Conservation (phyloP, 495 filamentous ascomycete species). For the Podospora pseudoanserina region DNA sequence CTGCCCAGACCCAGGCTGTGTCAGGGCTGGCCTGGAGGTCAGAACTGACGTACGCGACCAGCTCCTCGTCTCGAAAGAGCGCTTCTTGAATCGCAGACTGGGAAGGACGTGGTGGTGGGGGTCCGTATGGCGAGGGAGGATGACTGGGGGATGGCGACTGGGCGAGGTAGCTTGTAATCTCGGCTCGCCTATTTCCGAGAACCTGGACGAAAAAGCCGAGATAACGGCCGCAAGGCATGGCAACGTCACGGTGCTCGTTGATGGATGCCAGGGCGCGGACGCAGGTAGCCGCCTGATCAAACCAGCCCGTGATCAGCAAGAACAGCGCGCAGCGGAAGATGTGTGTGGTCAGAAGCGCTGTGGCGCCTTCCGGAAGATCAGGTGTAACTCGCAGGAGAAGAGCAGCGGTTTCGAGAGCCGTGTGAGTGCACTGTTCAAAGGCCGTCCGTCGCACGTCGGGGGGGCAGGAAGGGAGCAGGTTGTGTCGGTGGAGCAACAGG, state of each 20-base stretch:
- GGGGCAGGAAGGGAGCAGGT: slow-evolving; percentile 71
- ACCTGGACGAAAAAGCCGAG: slow-evolving; percentile 75
- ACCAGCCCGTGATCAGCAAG: slow-evolving; percentile 69
- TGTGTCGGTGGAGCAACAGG: slow-evolving; percentile 85
- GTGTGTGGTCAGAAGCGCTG: slow-evolving; percentile 66
- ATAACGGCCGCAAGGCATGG: slow-evolving; percentile 76
- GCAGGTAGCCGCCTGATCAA: slow-evolving; percentile 66
- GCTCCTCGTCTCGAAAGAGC: slow-evolving; percentile 79
- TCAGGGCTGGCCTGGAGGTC: slow-evolving; percentile 84
- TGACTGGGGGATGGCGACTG: slow-evolving; percentile 17
- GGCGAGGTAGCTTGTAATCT: slow-evolving; percentile 37
- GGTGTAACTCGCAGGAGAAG: slow-evolving; percentile 62
- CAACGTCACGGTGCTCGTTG: slow-evolving; percentile 64
- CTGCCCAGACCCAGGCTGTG: slow-evolving; percentile 83
- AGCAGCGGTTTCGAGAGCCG: slow-evolving; percentile 70
- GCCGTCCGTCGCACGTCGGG: slow-evolving; percentile 62
- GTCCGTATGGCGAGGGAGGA: slow-evolving; percentile 18
- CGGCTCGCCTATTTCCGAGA: slow-evolving; percentile 57
- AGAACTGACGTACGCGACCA: slow-evolving; percentile 81
- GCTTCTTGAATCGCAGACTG: slow-evolving; percentile 39
- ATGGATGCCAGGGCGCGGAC: slow-evolving; percentile 67
- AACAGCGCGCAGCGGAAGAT: slow-evolving; percentile 87
- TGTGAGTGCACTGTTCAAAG: slow-evolving; percentile 70
- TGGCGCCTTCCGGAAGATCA: slow-evolving; percentile 42
- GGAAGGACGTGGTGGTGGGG: slow-evolving; percentile 20